Conservation (phyloP, 106 monocot genomes). For the Posidonia australis region DNA sequence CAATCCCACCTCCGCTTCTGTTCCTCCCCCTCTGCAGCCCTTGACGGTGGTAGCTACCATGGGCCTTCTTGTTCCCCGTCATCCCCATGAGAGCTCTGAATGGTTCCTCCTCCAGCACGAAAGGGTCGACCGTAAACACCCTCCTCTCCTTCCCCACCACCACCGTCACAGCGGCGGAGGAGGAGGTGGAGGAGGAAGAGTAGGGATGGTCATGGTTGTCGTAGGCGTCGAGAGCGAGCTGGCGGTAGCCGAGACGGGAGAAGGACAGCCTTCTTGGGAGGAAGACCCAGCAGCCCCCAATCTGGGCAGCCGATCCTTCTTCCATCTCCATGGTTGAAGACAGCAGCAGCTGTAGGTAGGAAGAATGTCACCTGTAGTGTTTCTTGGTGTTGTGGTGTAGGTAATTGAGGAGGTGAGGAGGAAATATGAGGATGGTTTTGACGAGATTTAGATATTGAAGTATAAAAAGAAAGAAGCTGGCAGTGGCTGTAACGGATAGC, state of each 20-base stretch:
- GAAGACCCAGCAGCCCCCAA: slow-evolving; percentile 45
- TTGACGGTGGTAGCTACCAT: too few relatives aligned
- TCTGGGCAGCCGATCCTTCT: background rate
- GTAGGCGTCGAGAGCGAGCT: slow-evolving; percentile 16
- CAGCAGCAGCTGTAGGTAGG: background rate
- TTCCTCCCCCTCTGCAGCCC: background rate
- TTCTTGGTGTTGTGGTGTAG: background rate
- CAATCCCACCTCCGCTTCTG: background rate
- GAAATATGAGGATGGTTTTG: too few relatives aligned
- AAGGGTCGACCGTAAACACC: slow-evolving; percentile 53
- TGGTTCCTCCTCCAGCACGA: slow-evolving; percentile 45
- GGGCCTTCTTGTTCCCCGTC: slow-evolving; percentile 16
- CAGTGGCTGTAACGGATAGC: background rate
- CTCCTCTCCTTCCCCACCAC: slow-evolving; percentile 67
- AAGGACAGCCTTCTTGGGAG: slow-evolving; percentile 29
- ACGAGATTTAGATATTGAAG: too few relatives aligned
- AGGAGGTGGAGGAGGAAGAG: background rate
- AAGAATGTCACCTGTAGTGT: too few relatives aligned
- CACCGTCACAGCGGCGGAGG: slow-evolving; percentile 30
- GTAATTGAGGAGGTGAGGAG: background rate
- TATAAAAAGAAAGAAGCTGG: background rate
- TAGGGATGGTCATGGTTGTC: too few relatives aligned
- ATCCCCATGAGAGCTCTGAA: slow-evolving; percentile 52
- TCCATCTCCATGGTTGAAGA: background rate
- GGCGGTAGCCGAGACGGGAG: slow-evolving; percentile 40